phyloP scores from a whole-genome alignment of 139 green algal genomes.

The Gonium pectorale region DNA sequence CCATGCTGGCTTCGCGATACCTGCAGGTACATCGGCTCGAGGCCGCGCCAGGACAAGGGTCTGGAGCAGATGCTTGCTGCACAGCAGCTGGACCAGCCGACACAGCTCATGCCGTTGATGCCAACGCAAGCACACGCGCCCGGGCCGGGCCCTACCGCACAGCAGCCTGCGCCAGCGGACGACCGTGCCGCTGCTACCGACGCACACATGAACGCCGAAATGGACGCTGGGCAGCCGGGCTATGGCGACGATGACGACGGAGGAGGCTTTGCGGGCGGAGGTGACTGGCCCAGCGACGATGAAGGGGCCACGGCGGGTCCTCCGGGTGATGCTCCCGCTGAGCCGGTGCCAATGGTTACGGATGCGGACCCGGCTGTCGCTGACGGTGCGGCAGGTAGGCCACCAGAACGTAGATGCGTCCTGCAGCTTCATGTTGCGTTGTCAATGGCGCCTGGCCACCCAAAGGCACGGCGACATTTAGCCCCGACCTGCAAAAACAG shows the following conservation, averaged over 20 bases:
- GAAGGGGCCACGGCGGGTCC: not conserved
- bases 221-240: conserved; percentile 1
- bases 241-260: conserved; percentile 18
- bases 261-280: not conserved
- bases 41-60: not conserved
- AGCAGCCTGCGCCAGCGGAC: not conserved
- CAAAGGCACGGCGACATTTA: too few species aligned
- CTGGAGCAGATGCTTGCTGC: not conserved
- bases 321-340: conserved; percentile 30
- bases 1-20: too few species aligned
- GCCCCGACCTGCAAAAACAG: too few species aligned
- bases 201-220: conserved; percentile 2
- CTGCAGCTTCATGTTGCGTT: too few species aligned
- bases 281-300: conserved; percentile 32
- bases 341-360: not conserved
- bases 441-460: too few species aligned
- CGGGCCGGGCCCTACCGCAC: not conserved
- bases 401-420: too few species aligned
- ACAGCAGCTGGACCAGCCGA: not conserved
- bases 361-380: not conserved
- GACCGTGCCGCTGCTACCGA: not conserved
- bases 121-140: conserved; percentile 15
- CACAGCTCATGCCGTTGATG: not conserved
- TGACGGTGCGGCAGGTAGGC: not conserved
- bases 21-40: conserved; percentile 22